A percentile compares a stretch with the other conserved stretches of the same genome.
Conservation (phyloP, 1,139 yeast genomes). For the Suhomyces maxii region DNA sequence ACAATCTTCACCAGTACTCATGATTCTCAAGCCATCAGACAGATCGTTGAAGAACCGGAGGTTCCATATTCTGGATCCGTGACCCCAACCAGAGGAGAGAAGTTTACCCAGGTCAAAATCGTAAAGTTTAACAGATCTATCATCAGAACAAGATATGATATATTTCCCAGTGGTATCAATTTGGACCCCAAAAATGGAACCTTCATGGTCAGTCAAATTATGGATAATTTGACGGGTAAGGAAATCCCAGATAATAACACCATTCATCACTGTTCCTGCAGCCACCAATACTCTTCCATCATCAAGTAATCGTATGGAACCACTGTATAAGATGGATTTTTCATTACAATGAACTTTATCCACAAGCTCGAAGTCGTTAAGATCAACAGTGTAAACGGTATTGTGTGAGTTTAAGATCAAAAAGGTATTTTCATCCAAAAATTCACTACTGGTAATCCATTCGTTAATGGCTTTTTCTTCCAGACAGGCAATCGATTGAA, state of each 20-base stretch:
- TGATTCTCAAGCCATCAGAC: constrained; percentile 35
- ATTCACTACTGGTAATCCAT: constrained; percentile 71
- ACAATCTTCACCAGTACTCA: constrained; percentile 86
- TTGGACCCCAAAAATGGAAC: constrained; percentile 83
- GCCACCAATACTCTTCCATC: constrained; percentile 53
- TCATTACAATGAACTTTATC: constrained; percentile 59
- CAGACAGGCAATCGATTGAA: constrained; percentile 1
- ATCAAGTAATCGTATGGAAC: constrained; percentile 58
- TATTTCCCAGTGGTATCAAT: constrained; percentile 56
- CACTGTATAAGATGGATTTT: constrained; percentile 84
- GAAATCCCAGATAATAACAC: constrained; percentile 77
- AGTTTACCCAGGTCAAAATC: constrained; percentile 54
- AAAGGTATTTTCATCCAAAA: constrained; percentile 36
- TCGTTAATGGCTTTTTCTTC: constrained; percentile 61
- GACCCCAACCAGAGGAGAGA: constrained; percentile 92
- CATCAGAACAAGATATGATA: constrained; percentile 87
- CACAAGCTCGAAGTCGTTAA: constrained; percentile 27
- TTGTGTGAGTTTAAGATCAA: constrained; percentile 81
- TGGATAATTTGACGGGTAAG: constrained; percentile 46
- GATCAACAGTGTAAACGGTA: constrained; percentile 52
- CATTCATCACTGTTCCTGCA: constrained; percentile 93
- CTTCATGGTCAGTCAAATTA: constrained; percentile 74
- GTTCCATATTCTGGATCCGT: constrained; percentile 90
- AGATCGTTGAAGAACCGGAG: constrained; percentile 53
- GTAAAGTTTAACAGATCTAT: constrained; percentile 82